Evolutionary conservation across 2,329 filamentous ascomycete genomes (phyloP).

Genomic region (Arthrobotrys sphaeroides): DNA sequence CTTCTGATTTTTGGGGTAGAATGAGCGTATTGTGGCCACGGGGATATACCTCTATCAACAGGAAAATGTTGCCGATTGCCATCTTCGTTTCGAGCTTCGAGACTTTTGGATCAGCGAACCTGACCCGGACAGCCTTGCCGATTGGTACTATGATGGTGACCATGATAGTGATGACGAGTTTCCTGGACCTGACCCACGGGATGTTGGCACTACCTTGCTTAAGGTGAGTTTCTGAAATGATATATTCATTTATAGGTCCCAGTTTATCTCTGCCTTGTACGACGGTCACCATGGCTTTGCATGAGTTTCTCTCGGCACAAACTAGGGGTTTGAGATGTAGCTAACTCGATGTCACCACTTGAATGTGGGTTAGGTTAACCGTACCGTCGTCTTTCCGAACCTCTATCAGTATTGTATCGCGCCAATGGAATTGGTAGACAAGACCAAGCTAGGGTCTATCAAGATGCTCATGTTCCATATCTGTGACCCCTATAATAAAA

Average conservation of each 20-base stretch:
- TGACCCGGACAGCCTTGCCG: no score
- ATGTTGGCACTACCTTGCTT: not conserved
- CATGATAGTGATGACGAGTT: no score
- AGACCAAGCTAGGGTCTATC: conserved; percentile 66
- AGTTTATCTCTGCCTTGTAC: no score
- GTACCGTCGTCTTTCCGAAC: conserved; percentile 69
- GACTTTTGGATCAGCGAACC: not conserved
- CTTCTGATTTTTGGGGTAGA: no score
- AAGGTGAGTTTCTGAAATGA: not conserved
- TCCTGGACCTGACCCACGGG: not conserved
- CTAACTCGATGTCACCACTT: no score
- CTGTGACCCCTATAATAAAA: conserved; percentile 65
- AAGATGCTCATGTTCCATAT: conserved; percentile 70
- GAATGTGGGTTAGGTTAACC: conserved; percentile 62
- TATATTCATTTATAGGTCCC: no score
- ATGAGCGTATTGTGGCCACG: not conserved
- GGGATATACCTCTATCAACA: not conserved
- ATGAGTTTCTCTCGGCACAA: no score
- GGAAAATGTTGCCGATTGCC: not conserved
- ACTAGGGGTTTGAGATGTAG: no score
- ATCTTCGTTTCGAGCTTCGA: not conserved
- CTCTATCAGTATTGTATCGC: conserved; percentile 66
- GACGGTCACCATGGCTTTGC: no score
- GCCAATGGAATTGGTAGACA: conserved; percentile 65
- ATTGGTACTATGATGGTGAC: no score